A percentile compares a stretch with the other conserved stretches of the same genome.
Conservation (phyloP, 495 filamentous ascomycete genomes). For the Hyphodiscus hymeniophilus region DNA sequence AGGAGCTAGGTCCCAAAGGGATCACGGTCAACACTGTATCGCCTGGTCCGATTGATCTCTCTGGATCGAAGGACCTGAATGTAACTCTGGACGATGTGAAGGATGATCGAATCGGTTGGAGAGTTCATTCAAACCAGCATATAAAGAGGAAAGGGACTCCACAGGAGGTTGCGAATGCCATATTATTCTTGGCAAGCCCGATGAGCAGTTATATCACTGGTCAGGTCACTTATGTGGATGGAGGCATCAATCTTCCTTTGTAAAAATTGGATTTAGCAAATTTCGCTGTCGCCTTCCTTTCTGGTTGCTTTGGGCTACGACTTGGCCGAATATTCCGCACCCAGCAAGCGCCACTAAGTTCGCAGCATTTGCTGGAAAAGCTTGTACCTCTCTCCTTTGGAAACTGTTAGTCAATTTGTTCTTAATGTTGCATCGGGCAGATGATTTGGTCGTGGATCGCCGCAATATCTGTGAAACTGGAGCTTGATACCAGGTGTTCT, state of each 20-base stretch:
- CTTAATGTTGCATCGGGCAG: no score
- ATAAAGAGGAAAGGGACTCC: constrained; percentile 11
- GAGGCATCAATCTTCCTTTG: constrained; percentile 11
- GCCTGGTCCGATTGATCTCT: constrained; percentile 13
- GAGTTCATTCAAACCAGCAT: constrained; percentile 11
- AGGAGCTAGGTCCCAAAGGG: constrained; percentile 17
- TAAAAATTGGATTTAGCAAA: no score
- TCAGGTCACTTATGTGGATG: constrained; percentile 9
- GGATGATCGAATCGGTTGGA: constrained; percentile 2
- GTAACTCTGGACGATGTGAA: constrained; percentile 1
- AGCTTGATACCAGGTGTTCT: no score
- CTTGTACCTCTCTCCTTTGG: no score
- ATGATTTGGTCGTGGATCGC: no score
- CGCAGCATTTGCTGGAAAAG: no score
- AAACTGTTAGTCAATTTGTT: no score
- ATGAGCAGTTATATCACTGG: constrained; percentile 12
- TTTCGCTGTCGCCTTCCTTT: no score
- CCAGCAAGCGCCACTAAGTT: no score
- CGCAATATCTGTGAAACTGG: no score
- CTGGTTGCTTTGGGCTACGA: no score
- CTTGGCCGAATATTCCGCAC: no score
- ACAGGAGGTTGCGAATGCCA: constrained; percentile 6
- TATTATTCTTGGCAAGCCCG: constrained; percentile 14
- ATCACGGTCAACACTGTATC: constrained; percentile 23
- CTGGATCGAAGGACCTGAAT: constrained; percentile 3